Conservation (phyloP, 2,329 filamentous ascomycete species). For the Aspergillus sp. region DNA sequence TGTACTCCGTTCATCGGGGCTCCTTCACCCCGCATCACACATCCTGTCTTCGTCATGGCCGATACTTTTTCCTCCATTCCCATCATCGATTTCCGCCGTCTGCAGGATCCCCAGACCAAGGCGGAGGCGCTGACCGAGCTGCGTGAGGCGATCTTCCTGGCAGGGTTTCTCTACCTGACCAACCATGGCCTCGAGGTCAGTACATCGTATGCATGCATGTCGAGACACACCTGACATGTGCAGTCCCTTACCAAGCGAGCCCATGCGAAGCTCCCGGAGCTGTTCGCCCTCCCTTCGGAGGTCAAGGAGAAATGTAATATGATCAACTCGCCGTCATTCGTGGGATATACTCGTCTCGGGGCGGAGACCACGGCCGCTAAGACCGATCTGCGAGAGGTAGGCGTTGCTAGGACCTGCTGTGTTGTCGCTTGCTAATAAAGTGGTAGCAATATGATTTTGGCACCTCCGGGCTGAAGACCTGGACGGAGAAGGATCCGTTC, state of each 20-base stretch:
- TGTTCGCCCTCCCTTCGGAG: constrained; percentile 26
- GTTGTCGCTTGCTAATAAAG: neutral
- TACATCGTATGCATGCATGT: neutral
- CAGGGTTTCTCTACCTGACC: constrained; percentile 35
- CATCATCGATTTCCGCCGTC: constrained; percentile 27
- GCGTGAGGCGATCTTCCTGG: constrained; percentile 34
- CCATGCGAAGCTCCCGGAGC: constrained; percentile 22
- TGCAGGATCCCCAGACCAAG: constrained; percentile 25
- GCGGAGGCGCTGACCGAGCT: constrained; percentile 23
- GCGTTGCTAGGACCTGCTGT: neutral
- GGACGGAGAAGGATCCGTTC: constrained; percentile 43
- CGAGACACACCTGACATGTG: neutral
- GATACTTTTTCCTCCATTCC: constrained; percentile 31
- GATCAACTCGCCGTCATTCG: constrained; percentile 33
- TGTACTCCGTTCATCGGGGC: neutral
- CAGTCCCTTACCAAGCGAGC: constrained; percentile 22
- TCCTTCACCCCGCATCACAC: neutral
- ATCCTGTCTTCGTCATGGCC: constrained; percentile 12
- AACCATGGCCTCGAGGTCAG: constrained; percentile 35
- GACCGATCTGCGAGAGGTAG: constrained; percentile 33
- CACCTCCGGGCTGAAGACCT: constrained; percentile 28
- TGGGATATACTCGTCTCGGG: constrained; percentile 34
- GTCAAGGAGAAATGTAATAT: constrained; percentile 30
- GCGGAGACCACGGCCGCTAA: constrained; percentile 33
- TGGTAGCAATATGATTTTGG: constrained; percentile 46